These are phyloP conservation scores for Protomyces lactucae-debilis DNA, from an alignment of 1,139 yeast genomes.

Conservation along the genomic window DNA sequence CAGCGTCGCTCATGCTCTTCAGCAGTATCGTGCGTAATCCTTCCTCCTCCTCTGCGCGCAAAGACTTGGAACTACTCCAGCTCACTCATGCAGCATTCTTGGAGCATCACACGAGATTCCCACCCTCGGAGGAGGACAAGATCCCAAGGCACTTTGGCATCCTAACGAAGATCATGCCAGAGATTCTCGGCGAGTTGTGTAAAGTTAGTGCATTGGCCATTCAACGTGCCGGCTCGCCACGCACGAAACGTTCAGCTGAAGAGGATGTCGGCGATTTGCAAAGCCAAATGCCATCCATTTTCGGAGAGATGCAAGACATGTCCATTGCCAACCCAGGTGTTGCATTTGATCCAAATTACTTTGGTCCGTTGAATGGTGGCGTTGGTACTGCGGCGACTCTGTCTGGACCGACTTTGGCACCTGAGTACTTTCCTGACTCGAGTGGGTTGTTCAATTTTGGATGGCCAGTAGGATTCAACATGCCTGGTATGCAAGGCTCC, in stretches of 20 bases:
- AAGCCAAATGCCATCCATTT: neutral
- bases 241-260: neutral
- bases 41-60: neutral
- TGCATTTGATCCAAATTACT: neutral
- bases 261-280: neutral
- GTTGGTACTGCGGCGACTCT: neutral
- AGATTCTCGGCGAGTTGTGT: neutral
- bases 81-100: neutral
- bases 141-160: neutral
- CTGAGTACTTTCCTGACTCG: neutral
- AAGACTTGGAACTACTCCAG: neutral
- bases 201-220: neutral
- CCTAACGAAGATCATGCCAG: neutral
- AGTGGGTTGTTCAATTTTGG: neutral
- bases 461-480: neutral
- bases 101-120: neutral
- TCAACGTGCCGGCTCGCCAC: neutral
- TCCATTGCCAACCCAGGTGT: neutral
- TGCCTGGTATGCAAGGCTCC: neutral
- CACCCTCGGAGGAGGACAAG: neutral
- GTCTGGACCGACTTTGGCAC: neutral
- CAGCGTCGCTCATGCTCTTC: constrained; percentile 9
- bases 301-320: too few relatives aligned
- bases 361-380: neutral
- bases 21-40: constrained; percentile 6